A percentile compares a stretch with the other conserved stretches of the same genome.
Evolutionary conservation across 2,329 filamentous ascomycete species (phyloP).

Genomic region (Mollisia scopiformis): DNA sequence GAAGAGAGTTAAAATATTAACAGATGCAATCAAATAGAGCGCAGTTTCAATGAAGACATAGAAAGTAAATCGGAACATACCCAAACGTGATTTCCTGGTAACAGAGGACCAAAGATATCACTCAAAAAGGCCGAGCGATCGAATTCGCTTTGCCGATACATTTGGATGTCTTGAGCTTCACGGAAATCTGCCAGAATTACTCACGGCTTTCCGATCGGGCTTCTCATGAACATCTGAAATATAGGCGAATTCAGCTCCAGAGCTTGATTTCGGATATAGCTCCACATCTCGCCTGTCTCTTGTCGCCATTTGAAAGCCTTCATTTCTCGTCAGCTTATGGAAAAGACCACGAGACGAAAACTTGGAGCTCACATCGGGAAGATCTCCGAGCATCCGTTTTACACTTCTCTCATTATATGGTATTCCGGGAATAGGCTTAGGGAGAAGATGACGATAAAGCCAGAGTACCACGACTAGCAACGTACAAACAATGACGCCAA

Average conservation of each 20-base stretch:
- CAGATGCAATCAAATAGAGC: too few species aligned
- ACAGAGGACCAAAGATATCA: slow-evolving; percentile 30
- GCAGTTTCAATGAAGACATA: too few species aligned
- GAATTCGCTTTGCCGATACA: slow-evolving; percentile 36
- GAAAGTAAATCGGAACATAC: too few species aligned
- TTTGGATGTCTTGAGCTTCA: slow-evolving; percentile 36
- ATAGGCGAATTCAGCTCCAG: slow-evolving; percentile 24
- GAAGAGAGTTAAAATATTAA: too few species aligned
- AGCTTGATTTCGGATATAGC: slow-evolving; percentile 15
- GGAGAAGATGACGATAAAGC: slow-evolving; percentile 9
- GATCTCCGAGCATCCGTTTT: slow-evolving; percentile 14
- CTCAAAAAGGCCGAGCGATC: slow-evolving; percentile 33
- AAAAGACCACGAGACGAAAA: too few species aligned
- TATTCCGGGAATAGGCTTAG: slow-evolving; percentile 20
- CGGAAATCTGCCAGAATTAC: slow-evolving; percentile 33
- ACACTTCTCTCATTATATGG: slow-evolving; percentile 16
- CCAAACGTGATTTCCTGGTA: slow-evolving; percentile 34
- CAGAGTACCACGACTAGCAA: too few species aligned
- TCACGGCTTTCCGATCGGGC: slow-evolving; percentile 23
- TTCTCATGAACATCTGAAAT: slow-evolving; percentile 31
- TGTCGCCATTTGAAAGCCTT: too few species aligned
- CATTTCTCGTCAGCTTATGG: too few species aligned
- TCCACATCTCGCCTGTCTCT: slow-evolving; percentile 7
- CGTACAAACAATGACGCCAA: too few species aligned
- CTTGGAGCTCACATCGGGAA: slow-evolving; percentile 8